These are phyloP conservation scores for Aspergillus unguis DNA, from an alignment of 2,329 filamentous ascomycete genomes.

Conservation along the genomic window DNA sequence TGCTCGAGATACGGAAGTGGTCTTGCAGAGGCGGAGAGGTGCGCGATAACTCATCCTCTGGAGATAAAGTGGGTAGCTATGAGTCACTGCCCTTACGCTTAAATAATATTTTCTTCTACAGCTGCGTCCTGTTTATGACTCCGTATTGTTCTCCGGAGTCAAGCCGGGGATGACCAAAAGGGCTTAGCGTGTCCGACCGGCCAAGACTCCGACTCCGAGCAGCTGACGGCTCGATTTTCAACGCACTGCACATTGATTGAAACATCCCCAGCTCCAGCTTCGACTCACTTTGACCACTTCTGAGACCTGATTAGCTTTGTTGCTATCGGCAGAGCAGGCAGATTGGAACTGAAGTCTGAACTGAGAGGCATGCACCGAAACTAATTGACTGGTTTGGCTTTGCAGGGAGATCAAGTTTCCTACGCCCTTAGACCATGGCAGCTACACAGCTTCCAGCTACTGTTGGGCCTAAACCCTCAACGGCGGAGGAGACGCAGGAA, in stretches of 20 bases:
- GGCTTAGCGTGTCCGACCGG: slow-evolving; percentile 17
- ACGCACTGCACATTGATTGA: not conserved
- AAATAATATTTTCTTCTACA: not conserved
- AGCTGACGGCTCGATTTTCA: slow-evolving; percentile 3
- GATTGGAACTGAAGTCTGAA: slow-evolving; percentile 7
- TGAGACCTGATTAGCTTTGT: not conserved
- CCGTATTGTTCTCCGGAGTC: not conserved
- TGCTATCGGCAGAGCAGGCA: slow-evolving; percentile 3
- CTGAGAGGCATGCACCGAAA: slow-evolving; percentile 7
- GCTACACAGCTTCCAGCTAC: slow-evolving; percentile 32
- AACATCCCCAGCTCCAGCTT: not conserved
- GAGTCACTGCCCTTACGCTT: not conserved
- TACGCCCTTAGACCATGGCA: slow-evolving; percentile 30
- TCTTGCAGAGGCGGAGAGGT: not conserved
- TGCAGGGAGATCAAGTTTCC: slow-evolving; percentile 4
- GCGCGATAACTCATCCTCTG: not conserved
- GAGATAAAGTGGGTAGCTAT: not conserved
- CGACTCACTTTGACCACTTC: not conserved
- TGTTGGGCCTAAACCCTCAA: slow-evolving; percentile 26
- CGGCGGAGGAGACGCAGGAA: slow-evolving; percentile 60
- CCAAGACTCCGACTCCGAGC: slow-evolving; percentile 3
- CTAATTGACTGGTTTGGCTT: slow-evolving; percentile 3
- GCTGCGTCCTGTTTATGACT: not conserved
- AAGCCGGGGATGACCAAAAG: slow-evolving; percentile 3
- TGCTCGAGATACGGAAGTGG: not conserved